Evolutionary conservation across 1,139 yeast genomes (phyloP).

Genomic region (Suhomyces wounanorum): DNA sequence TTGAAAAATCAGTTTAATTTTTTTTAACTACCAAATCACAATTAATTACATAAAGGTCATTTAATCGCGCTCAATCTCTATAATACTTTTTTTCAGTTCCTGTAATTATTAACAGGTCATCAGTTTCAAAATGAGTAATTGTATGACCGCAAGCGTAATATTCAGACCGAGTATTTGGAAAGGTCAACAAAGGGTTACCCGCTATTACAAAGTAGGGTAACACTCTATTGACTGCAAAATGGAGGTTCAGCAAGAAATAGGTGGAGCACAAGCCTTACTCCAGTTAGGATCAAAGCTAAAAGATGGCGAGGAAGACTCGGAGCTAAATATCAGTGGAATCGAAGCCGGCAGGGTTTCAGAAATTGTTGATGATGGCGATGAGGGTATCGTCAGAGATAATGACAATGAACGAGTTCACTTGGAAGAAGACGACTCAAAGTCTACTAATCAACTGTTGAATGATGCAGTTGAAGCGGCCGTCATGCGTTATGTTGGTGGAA

Average conservation of each 20-base stretch:
- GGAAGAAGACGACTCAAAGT: constrained; percentile 29
- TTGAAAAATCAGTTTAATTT: no score
- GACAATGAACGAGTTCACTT: constrained; percentile 13
- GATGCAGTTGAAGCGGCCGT: constrained; percentile 76
- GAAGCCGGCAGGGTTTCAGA: constrained; percentile 8
- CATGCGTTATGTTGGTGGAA: constrained; percentile 66
- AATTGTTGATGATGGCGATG: constrained; percentile 15
- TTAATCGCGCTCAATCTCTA: no score
- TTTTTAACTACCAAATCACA: no score
- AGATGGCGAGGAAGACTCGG: constrained; percentile 20
- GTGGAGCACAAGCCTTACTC: constrained; percentile 50
- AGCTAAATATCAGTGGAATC: constrained; percentile 9
- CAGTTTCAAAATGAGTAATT: background rate
- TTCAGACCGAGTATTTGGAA: constrained; percentile 2
- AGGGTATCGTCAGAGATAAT: constrained; percentile 11
- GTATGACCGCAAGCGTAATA: background rate
- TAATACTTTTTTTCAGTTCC: no score
- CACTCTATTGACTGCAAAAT: constrained; percentile 22
- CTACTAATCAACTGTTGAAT: constrained; percentile 43
- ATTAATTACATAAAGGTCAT: no score
- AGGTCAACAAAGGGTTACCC: constrained; percentile 18
- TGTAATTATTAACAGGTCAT: background rate
- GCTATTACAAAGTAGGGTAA: constrained; percentile 19
- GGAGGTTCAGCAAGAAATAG: constrained; percentile 44
- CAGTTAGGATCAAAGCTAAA: constrained; percentile 41